Conservation (phyloP, 257 asterid species). For the Galeopsis tetrahit region DNA sequence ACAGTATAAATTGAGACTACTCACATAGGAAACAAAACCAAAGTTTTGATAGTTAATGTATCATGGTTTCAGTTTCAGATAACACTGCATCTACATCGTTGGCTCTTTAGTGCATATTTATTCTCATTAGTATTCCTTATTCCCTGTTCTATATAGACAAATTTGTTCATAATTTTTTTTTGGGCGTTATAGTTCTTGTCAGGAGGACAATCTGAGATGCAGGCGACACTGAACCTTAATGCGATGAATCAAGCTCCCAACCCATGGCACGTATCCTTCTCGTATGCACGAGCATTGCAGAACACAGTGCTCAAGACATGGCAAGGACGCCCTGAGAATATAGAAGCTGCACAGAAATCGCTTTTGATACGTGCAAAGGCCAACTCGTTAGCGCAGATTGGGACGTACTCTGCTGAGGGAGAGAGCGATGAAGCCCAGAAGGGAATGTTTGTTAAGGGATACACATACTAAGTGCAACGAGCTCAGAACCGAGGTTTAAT, state of each 20-base stretch:
- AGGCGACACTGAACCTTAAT: conserved; percentile 82
- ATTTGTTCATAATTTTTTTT: too few relatives aligned
- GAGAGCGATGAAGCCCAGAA: conserved; percentile 87
- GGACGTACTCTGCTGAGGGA: conserved; percentile 83
- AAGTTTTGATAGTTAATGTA: background rate
- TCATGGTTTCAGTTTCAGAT: too few relatives aligned
- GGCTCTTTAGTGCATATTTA: too few relatives aligned
- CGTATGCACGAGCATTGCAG: conserved; percentile 87
- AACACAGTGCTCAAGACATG: conserved; percentile 89
- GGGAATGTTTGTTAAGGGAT: conserved; percentile 94
- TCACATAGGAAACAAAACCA: background rate
- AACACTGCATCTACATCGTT: too few relatives aligned
- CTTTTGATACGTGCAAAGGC: conserved; percentile 89
- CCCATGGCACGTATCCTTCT: conserved; percentile 98
- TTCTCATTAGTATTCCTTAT: too few relatives aligned
- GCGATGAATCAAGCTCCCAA: conserved; percentile 87
- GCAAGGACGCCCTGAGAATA: conserved; percentile 86
- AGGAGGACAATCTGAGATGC: conserved; percentile 91
- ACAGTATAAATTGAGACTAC: background rate
- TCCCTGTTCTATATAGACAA: too few relatives aligned
- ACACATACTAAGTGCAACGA: conserved; percentile 59
- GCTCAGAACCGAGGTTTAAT: background rate
- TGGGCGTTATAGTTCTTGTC: conserved; percentile 66
- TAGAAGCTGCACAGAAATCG: conserved; percentile 76
- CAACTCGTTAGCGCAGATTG: conserved; percentile 86